phyloP scores from a whole-genome alignment of 768 basidiomycete genomes.

The Hypholoma fasciculare region DNA sequence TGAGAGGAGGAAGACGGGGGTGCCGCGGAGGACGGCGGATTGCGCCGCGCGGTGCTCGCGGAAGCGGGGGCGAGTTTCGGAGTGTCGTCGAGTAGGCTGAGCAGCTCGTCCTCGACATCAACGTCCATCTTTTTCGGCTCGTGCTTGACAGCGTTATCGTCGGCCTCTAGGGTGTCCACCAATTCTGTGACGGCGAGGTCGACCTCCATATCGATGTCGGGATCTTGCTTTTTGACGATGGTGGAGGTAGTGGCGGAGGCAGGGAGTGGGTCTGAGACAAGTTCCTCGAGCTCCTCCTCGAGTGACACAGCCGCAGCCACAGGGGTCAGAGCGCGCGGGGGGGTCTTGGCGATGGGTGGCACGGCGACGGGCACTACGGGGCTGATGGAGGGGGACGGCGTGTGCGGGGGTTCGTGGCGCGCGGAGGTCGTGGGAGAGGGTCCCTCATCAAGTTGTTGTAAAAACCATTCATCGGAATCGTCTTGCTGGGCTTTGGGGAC shows the following conservation, averaged over 20 bases:
- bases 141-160: constrained; percentile 17
- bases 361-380: constrained; percentile 20
- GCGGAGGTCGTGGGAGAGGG: constrained; percentile 30
- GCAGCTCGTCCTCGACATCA: constrained; percentile 66
- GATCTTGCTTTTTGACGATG: constrained; percentile 31
- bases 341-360: constrained; percentile 14
- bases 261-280: constrained; percentile 26
- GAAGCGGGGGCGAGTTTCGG: constrained; percentile 13
- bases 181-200: constrained; percentile 2
- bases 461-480: constrained; percentile 62
- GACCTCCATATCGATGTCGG: constrained; percentile 36
- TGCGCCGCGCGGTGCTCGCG: constrained; percentile 14
- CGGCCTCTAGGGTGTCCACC: constrained; percentile 2
- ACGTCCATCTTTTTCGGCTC: constrained; percentile 29
- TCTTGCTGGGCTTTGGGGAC: constrained; percentile 27
- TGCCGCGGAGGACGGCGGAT: constrained; percentile 13
- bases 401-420: constrained; percentile 27
- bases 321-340: constrained; percentile 17
- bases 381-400: constrained; percentile 26
- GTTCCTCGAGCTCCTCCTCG: constrained; percentile 47
- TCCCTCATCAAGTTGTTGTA: constrained; percentile 50
- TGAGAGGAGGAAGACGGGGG: constrained; percentile 14
- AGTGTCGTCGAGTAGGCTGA: constrained; percentile 65
- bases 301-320: constrained; percentile 33
- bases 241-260: constrained; percentile 10